Evolutionary conservation across 306 rosid genomes (phyloP), one percentile per base, ranked within the genome.

Genomic region (Trifolium pratense): DNA sequence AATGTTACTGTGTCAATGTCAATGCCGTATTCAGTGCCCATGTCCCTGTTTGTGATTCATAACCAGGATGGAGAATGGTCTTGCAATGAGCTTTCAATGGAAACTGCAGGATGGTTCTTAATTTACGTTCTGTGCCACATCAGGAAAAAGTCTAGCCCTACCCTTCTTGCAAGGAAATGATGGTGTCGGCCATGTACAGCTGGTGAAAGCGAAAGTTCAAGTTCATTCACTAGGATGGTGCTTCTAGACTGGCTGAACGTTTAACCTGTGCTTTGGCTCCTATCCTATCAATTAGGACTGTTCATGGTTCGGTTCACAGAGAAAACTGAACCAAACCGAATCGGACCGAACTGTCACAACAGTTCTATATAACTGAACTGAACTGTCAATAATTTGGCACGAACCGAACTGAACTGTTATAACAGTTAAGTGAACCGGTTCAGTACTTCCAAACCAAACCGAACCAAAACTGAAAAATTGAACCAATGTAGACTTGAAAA

Each of bases 91-190:
- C 20, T 60, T 73, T 73, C 3, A 34, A 16, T 17, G 49, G 37
- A 46, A 34, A 13, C 43, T n/a, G 60, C 15, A 59, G 46, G 34
- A 31, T 59, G 77, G 69, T 59, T 73, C 59, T 45, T 46, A 40
- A 26, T 21, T 43, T 40, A 13, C 29, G 15, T 42, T 70, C 23
- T 53, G 37, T 36, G 39, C 2, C n/a, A 15, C 53, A 37, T 48
- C 40, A 23, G 55, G 37, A 31, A 74, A 1, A 73, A 45, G 53
- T 37, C 26, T 61, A 31, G 3, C 66, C 21, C 34, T 61, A 3
- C 45, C 66, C 42, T 60, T 45, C 21, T 15, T 48, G 25, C 39
- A 61, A 60, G 29, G 45, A n/a, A n/a, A 56, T 45, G 49, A 8
- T 73, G 60, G 20, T 25, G 57, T 23, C 36, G 23, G 53, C 42